Percentiles rank a stretch among this genome's conserved stretches.
Evolutionary conservation across 2,329 filamentous ascomycete species (phyloP).

Genomic region (Pseudopyricularia javanii): DNA sequence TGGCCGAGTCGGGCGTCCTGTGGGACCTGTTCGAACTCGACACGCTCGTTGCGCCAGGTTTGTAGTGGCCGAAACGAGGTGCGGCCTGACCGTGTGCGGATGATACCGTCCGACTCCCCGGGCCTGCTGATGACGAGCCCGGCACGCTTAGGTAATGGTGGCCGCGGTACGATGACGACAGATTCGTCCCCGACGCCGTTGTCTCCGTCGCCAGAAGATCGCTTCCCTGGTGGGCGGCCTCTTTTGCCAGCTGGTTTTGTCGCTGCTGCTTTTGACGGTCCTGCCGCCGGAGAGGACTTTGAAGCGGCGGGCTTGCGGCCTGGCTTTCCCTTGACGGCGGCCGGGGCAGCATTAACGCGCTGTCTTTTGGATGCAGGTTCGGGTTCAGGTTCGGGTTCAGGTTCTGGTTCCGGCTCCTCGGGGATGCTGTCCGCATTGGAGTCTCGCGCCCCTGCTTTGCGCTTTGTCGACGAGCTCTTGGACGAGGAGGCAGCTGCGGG

Average conservation of each 20-base stretch:
- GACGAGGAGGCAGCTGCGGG: background rate
- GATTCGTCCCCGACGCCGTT: constrained; percentile 15
- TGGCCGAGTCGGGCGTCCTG: constrained; percentile 38
- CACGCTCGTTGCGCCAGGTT: constrained; percentile 77
- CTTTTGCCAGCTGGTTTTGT: constrained; percentile 12
- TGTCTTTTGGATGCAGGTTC: constrained; percentile 7
- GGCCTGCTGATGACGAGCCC: constrained; percentile 38
- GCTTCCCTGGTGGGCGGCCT: constrained; percentile 5
- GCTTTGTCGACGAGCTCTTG: background rate
- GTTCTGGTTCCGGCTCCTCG: constrained; percentile 9
- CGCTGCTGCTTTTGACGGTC: constrained; percentile 27
- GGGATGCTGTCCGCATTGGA: constrained; percentile 5
- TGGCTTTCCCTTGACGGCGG: constrained; percentile 7
- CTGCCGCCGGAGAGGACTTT: constrained; percentile 21
- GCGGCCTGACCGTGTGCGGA: constrained; percentile 63
- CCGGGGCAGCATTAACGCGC: background rate
- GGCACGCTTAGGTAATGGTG: constrained; percentile 41
- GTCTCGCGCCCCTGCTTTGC: background rate
- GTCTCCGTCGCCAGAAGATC: background rate
- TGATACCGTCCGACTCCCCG: constrained; percentile 33
- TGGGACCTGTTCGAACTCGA: constrained; percentile 46
- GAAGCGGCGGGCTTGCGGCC: constrained; percentile 12
- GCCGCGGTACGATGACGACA: constrained; percentile 35
- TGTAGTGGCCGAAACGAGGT: constrained; percentile 67
- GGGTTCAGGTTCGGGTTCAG: constrained; percentile 13